Evolutionary conservation across 1,284 basidiomycete species (phyloP).

Genomic region (Phylloporus sp.): DNA sequence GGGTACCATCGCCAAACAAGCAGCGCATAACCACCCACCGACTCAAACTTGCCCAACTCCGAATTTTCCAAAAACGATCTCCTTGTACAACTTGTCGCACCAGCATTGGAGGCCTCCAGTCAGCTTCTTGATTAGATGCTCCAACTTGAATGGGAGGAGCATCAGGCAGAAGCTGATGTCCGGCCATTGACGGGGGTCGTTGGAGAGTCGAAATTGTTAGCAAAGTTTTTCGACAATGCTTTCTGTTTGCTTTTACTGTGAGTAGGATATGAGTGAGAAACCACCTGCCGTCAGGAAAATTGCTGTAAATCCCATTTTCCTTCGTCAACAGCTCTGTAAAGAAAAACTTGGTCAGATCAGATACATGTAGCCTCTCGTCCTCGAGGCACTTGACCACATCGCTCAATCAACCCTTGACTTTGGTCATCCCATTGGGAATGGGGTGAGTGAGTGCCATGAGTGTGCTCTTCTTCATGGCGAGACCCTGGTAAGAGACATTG

Average conservation of each 20-base stretch:
- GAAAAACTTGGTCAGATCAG: constrained; percentile 95
- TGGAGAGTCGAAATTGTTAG: constrained; percentile 89
- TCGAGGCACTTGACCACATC: constrained; percentile 99
- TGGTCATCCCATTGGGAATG: constrained; percentile 96
- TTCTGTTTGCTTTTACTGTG: constrained; percentile 94
- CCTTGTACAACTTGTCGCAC: constrained; percentile 94
- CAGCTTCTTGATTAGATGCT: constrained; percentile 94
- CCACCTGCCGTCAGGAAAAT: constrained; percentile 75
- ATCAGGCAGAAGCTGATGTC: constrained; percentile 97
- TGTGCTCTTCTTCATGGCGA: constrained; percentile 98
- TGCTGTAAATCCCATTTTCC: constrained; percentile 99
- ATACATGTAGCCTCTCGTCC: constrained; percentile 88
- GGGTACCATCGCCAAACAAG: background rate
- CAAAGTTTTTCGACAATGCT: constrained; percentile 95
- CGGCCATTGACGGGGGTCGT: constrained; percentile 94
- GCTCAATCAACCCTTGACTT: constrained; percentile 98
- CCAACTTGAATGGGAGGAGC: constrained; percentile 95
- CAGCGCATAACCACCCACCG: constrained; percentile 42
- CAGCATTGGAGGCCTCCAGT: constrained; percentile 92
- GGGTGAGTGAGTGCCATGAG: constrained; percentile 98
- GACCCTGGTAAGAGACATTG: constrained; percentile 86
- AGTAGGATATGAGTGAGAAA: background rate
- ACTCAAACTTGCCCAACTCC: constrained; percentile 91
- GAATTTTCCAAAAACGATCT: constrained; percentile 83
- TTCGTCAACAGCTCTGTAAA: constrained; percentile 97